Evolutionary conservation across 1,284 basidiomycete species (phyloP).

Genomic region (Rhodotorula sp.): DNA sequence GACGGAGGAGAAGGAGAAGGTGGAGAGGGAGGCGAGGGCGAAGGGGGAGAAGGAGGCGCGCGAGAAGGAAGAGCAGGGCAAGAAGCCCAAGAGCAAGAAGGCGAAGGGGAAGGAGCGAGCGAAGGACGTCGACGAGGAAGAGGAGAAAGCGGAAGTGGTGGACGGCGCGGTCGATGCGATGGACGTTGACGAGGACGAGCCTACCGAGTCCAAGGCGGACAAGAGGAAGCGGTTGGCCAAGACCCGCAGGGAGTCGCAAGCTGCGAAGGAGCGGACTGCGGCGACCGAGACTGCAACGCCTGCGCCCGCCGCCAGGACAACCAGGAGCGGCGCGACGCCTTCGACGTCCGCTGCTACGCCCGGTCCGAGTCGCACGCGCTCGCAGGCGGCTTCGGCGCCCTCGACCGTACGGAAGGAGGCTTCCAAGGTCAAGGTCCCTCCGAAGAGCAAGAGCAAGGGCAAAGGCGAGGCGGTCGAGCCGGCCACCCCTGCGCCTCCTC

Average conservation of each 20-base stretch:
- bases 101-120: constrained; percentile 11
- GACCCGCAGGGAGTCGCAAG: not conserved
- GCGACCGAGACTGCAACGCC: not conserved
- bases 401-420: not conserved
- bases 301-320: not conserved
- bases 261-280: not conserved
- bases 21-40: not conserved
- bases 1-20: constrained; percentile 25
- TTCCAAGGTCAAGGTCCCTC: too few species aligned
- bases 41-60: not conserved
- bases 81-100: constrained; percentile 1
- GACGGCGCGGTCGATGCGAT: constrained; percentile 42
- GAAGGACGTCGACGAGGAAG: not conserved
- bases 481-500: not conserved
- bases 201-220: not conserved
- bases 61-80: not conserved
- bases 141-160: not conserved
- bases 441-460: constrained; percentile 14
- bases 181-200: not conserved
- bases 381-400: not conserved
- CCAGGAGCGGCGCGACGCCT: not conserved
- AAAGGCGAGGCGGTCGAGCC: constrained; percentile 8
- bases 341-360: not conserved
- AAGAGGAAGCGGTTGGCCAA: constrained; percentile 12
- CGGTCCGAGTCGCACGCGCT: not conserved